Evolutionary conservation across 2,329 filamentous ascomycete species (phyloP).

Genomic region (Dothideomycetes sp.): DNA sequence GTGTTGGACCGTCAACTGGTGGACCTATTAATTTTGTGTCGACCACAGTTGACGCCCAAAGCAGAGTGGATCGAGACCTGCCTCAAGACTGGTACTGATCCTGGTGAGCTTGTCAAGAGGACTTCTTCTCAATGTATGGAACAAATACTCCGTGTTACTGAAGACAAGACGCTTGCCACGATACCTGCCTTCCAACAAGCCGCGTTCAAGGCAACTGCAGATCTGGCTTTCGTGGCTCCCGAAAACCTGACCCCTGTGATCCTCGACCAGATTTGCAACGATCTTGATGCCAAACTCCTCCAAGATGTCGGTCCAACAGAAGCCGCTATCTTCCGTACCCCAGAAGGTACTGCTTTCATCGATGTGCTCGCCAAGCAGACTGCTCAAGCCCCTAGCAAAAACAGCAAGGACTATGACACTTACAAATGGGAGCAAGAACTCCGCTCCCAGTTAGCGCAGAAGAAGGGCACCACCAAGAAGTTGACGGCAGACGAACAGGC

Average conservation of each 20-base stretch:
- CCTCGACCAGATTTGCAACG: slow-evolving; percentile 61
- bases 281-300: slow-evolving; percentile 63
- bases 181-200: slow-evolving; percentile 52
- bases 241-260: slow-evolving; percentile 68
- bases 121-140: slow-evolving; percentile 56
- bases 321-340: slow-evolving; percentile 84
- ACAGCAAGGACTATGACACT: slow-evolving; percentile 88
- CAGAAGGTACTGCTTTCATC: slow-evolving; percentile 78
- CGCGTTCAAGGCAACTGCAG: slow-evolving; percentile 75
- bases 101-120: slow-evolving; percentile 63
- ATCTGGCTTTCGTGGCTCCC: slow-evolving; percentile 87
- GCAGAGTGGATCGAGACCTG: slow-evolving; percentile 85
- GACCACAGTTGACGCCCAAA: slow-evolving; percentile 65
- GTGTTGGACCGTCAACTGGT: slow-evolving; percentile 62
- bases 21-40: slow-evolving; percentile 66
- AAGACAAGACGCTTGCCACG: slow-evolving; percentile 22
- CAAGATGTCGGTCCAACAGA: slow-evolving; percentile 72
- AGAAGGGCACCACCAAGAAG: slow-evolving; percentile 87
- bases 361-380: slow-evolving; percentile 84
- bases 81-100: slow-evolving; percentile 70
- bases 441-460: slow-evolving; percentile 75
- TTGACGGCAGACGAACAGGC: slow-evolving; percentile 78
- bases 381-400: slow-evolving; percentile 67
- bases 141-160: slow-evolving; percentile 50
- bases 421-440: slow-evolving; percentile 96